Evolutionary conservation across 2,329 filamentous ascomycete genomes (phyloP), one percentile per base, ranked within the genome.

Genomic region (Elsinoe batatas): DNA sequence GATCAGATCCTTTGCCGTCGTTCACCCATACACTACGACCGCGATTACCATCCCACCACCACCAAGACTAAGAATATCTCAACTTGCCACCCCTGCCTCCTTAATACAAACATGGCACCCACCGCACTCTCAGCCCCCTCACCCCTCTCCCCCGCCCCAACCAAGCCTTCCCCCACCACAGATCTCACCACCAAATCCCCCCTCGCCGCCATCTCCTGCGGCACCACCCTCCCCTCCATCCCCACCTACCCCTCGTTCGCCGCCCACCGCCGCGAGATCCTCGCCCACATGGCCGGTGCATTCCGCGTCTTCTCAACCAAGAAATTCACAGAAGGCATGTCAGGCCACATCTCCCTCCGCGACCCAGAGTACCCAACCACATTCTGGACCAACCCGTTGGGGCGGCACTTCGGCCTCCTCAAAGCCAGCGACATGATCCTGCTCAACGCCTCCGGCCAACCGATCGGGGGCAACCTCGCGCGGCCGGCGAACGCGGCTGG

Each of bases 341-440:
- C 76, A 26, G 84, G 84, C 0, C 83, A 87, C 67, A 87, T 88
- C 60, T 78, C 74, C 12, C 79, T 87, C 1, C 76, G 83, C 11
- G 84, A 87, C 64, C 83, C 84, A 0, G 81, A 85, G 65, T 72
- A 79, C 61, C 70, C 72, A 0, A 72, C 79, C 58, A 74, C 75
- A 12, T 84, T 85, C 68, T 88, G 85, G 85, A 87, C 85, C 65
- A 87, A 80, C 71, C 83, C 69, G 56, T 71, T 87, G 0, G 82
- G 80, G 1, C 74, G 76, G 12, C 82, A 87, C 65, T 88, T 87
- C 64, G 83, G 76, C 3, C 69, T 83, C 58, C 72, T 87, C 50
- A 81, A 79, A 58, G 81, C 82, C 0, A 77, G 75, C 1, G 83
- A 87, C 64, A 82, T 87, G 78, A 79, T 87, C 47, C 77, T 83